Evolutionary conservation across 306 rosid genomes (phyloP).

Genomic region (Dryas alaskensis): DNA sequence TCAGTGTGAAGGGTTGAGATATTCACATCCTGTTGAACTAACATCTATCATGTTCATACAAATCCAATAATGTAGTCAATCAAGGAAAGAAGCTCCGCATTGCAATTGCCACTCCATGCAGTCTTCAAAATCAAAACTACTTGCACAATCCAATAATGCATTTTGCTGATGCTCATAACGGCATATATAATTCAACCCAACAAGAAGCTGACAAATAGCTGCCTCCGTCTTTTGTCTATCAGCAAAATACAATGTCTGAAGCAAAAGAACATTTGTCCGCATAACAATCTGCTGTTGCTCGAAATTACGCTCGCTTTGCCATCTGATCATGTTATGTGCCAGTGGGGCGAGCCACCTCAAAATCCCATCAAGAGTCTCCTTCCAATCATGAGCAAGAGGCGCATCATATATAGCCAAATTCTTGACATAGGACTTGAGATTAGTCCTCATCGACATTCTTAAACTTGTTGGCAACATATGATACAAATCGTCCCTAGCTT

Average conservation of each 20-base stretch:
- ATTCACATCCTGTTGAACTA: conserved; percentile 41
- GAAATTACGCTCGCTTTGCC: conserved; percentile 93
- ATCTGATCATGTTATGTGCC: conserved; percentile 90
- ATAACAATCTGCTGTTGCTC: conserved; percentile 78
- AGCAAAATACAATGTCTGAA: conserved; percentile 82
- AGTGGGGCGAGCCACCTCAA: conserved; percentile 79
- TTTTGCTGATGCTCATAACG: conserved; percentile 95
- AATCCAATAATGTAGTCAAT: conserved; percentile 40
- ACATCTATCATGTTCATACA: conserved; percentile 27
- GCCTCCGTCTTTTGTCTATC: conserved; percentile 80
- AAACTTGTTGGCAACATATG: conserved; percentile 87
- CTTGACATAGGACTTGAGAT: conserved; percentile 76
- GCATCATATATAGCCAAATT: conserved; percentile 91
- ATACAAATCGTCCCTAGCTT: conserved; percentile 85
- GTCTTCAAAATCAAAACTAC: conserved; percentile 90
- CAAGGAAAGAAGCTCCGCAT: conserved; percentile 52
- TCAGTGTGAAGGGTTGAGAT: conserved; percentile 38
- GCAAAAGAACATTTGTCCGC: conserved; percentile 71
- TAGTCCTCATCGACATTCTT: conserved; percentile 62
- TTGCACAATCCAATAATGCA: conserved; percentile 79
- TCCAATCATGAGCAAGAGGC: conserved; percentile 96
- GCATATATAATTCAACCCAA: conserved; percentile 88
- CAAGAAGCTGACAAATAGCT: conserved; percentile 75
- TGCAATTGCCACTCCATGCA: conserved; percentile 86
- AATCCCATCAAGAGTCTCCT: conserved; percentile 73